phyloP scores from a whole-genome alignment of 2,329 filamentous ascomycete species.

The Dactylellina parvicollis region DNA sequence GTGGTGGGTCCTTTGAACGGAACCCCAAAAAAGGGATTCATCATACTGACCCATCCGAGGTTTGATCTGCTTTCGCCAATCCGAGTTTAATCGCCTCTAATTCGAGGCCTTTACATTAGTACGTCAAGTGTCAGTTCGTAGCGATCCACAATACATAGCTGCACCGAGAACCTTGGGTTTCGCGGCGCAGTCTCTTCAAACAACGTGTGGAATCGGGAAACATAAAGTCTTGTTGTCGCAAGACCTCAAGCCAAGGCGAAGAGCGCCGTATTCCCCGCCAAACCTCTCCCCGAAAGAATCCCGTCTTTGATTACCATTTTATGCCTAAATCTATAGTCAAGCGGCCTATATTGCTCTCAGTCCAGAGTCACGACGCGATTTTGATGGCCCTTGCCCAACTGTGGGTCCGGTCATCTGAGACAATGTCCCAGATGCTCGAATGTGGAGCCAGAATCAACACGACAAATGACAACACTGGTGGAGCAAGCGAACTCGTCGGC shows the following conservation, averaged over 20 bases:
- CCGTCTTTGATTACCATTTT: neutral
- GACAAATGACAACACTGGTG: slow-evolving; percentile 26
- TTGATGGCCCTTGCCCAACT: slow-evolving; percentile 22
- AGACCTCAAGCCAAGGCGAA: neutral
- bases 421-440: slow-evolving; percentile 53
- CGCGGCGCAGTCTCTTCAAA: no score
- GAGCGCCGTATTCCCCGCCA: no score
- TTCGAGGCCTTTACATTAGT: no score
- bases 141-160: no score
- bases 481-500: slow-evolving; percentile 27
- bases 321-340: slow-evolving; percentile 26
- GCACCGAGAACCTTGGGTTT: no score
- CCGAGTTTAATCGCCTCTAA: no score
- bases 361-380: slow-evolving; percentile 38
- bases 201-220: no score
- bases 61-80: neutral
- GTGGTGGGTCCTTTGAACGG: neutral
- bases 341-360: slow-evolving; percentile 35
- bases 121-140: no score
- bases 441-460: slow-evolving; percentile 49
- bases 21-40: neutral
- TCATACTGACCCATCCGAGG: slow-evolving; percentile 13
- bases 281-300: neutral
- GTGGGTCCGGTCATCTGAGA: slow-evolving; percentile 51
- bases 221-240: no score